phyloP scores from a whole-genome alignment of 2,329 filamentous ascomycete genomes.

The Pestalotiopsis sp. region DNA sequence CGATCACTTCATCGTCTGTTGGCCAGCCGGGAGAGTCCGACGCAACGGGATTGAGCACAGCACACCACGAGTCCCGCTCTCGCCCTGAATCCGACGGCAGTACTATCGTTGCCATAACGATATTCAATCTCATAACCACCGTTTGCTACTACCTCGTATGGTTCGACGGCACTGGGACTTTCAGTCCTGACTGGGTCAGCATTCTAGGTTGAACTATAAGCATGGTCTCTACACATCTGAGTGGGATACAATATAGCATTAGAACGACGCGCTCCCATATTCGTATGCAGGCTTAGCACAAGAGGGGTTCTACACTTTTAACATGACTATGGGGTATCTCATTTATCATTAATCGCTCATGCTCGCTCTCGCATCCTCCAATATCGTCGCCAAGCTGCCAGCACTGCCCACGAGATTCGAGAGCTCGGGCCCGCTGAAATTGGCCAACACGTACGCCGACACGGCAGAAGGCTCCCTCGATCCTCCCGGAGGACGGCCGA shows the following conservation, averaged over 20 bases:
- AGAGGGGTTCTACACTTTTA: too few relatives aligned
- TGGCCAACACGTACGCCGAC: conserved; percentile 12
- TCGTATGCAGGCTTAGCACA: too few relatives aligned
- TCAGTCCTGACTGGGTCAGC: neutral
- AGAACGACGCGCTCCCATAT: too few relatives aligned
- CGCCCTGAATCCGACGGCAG: neutral
- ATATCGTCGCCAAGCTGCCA: neutral
- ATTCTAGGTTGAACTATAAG: neutral
- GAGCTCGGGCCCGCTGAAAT: neutral
- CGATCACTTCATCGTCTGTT: neutral
- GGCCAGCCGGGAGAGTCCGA: neutral
- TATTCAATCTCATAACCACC: neutral
- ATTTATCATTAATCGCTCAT: neutral
- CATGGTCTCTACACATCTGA: neutral
- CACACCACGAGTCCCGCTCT: neutral
- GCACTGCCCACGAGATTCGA: neutral
- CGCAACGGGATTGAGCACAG: neutral
- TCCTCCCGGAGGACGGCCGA: conserved; percentile 10
- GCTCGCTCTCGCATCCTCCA: conserved; percentile 4
- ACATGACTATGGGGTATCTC: neutral
- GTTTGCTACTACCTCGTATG: neutral
- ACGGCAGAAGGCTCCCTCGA: conserved; percentile 8
- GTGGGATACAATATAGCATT: neutral
- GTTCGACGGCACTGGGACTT: neutral
- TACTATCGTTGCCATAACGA: neutral